phyloP scores from a whole-genome alignment of 331 rosid genomes.

The Prunus yedoensis region DNA sequence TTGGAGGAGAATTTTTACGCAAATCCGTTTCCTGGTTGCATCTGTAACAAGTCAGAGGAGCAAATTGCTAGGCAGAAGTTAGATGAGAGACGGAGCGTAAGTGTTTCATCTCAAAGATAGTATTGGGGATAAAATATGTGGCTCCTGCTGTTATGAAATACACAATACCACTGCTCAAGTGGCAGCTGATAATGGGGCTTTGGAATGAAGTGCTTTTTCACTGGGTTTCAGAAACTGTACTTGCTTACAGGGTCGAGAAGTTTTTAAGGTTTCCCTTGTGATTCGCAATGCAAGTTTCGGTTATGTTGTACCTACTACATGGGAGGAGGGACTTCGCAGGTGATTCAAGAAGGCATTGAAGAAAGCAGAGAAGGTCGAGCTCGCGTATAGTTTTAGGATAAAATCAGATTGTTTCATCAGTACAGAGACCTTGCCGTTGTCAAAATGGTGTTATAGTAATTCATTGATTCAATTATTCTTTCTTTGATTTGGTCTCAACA shows the following conservation, averaged over 20 bases:
- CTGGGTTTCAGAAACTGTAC: slow-evolving; percentile 23
- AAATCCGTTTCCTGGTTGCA: slow-evolving; percentile 90
- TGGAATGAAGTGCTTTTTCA: slow-evolving; percentile 35
- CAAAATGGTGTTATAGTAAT: slow-evolving; percentile 27
- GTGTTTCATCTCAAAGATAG: slow-evolving; percentile 44
- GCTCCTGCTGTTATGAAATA: slow-evolving; percentile 24
- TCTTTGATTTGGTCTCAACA: slow-evolving; percentile 25
- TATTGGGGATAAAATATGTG: slow-evolving; percentile 12
- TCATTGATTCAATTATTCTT: slow-evolving; percentile 56
- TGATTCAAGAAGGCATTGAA: slow-evolving; percentile 19
- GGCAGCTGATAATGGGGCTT: slow-evolving; percentile 31
- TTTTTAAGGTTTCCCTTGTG: slow-evolving; percentile 27
- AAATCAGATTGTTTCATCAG: slow-evolving; percentile 12
- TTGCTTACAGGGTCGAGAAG: slow-evolving; percentile 34
- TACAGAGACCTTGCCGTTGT: slow-evolving; percentile 25
- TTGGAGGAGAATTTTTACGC: slow-evolving; percentile 90
- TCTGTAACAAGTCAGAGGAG: slow-evolving; percentile 67
- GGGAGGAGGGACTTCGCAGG: slow-evolving; percentile 9
- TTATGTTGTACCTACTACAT: slow-evolving; percentile 31
- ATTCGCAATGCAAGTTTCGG: slow-evolving; percentile 26
- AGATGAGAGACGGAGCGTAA: slow-evolving; percentile 29
- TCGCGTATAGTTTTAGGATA: slow-evolving; percentile 42
- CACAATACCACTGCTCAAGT: slow-evolving; percentile 28
- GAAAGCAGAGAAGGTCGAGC: slow-evolving; percentile 30
- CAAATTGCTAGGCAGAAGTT: slow-evolving; percentile 30